phyloP scores from a whole-genome alignment of 2,329 filamentous ascomycete species.

The Pseudopyricularia javanii region DNA sequence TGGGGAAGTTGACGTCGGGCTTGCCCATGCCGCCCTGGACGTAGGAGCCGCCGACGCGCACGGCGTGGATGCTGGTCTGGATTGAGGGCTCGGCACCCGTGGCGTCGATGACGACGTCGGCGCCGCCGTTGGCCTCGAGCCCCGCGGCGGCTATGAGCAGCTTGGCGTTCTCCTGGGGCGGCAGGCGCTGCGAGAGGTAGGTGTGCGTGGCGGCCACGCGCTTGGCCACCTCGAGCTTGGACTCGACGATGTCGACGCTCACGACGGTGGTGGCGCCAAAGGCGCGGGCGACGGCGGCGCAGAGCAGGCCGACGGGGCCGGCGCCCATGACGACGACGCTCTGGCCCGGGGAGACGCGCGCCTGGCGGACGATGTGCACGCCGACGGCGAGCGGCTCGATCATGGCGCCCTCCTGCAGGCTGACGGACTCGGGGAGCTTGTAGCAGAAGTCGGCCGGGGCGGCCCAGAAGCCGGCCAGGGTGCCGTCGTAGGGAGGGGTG shows the following conservation, averaged over 20 bases:
- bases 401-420: constrained; percentile 80
- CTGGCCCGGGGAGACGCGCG: constrained; percentile 71
- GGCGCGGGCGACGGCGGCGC: constrained; percentile 69
- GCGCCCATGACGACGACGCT: constrained; percentile 83
- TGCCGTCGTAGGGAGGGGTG: constrained; percentile 77
- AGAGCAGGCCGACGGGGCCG: constrained; percentile 86
- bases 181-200: constrained; percentile 50
- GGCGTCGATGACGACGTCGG: constrained; percentile 85
- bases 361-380: constrained; percentile 76
- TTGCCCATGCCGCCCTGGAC: constrained; percentile 94
- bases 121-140: constrained; percentile 54
- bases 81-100: constrained; percentile 90
- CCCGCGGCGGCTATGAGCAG: constrained; percentile 46
- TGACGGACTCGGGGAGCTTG: constrained; percentile 88
- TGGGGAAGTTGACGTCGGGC: constrained; percentile 90
- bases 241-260: constrained; percentile 89
- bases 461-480: constrained; percentile 86
- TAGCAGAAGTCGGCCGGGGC: constrained; percentile 93
- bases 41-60: constrained; percentile 92
- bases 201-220: constrained; percentile 74
- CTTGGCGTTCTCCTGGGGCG: constrained; percentile 59
- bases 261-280: constrained; percentile 84
- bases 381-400: constrained; percentile 85
- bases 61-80: constrained; percentile 72
- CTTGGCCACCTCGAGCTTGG: constrained; percentile 72